Base-by-base conservation (phyloP, 2,329 filamentous ascomycete species). In the Clarireedia monteithiana region DNA sequence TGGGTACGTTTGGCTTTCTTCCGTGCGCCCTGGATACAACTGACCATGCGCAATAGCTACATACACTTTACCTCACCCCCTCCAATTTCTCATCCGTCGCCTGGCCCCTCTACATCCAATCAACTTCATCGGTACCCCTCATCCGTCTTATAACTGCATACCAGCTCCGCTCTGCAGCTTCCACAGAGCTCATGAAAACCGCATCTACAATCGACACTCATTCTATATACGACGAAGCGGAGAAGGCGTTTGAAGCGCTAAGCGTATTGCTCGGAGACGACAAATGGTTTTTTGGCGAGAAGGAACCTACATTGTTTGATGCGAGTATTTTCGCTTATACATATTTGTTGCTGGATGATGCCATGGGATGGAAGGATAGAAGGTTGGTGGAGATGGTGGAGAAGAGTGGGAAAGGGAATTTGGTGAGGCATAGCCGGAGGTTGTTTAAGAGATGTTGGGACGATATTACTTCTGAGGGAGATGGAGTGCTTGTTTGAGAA, bases 261-360 rank as follows among this genome's bases (percentile, higher is more conserved):
- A 81, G 82, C 2, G 74, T 71, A 20, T 65, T 86, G 7, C 72
- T 89, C 9, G 82, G 77, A 1, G 70, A 78, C 0, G 70, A 82
- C 39, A 65, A 73, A 17, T 86, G 83, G 75, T 88, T 87, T 69
- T 86, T 85, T 65, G 77, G 63, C 1, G 62, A 57, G 26, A 58
- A 64, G 3, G 60, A 59, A 6, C 89, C 92, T 0, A 83, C 84
- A 0, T 67, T 92, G 24, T 92, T 97, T 64, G 94, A 99, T 72
- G 91, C 92, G 6, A 84, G 83, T 53, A 82, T 97, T 2, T 97
- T 96, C 72, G 85, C 90, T 3, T 99, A 96, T 71, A 91, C 89
- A 0, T 83, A 95, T 70, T 74, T 95, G 50, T 75, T 97, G 52
- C 72, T 95, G 51, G 83, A 88, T 58, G 77, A 83, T 36, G 66